These are phyloP conservation scores for Dimargaris verticillata DNA, from an alignment of 192 early-diverging fungal genomes.

Conservation along the genomic window DNA sequence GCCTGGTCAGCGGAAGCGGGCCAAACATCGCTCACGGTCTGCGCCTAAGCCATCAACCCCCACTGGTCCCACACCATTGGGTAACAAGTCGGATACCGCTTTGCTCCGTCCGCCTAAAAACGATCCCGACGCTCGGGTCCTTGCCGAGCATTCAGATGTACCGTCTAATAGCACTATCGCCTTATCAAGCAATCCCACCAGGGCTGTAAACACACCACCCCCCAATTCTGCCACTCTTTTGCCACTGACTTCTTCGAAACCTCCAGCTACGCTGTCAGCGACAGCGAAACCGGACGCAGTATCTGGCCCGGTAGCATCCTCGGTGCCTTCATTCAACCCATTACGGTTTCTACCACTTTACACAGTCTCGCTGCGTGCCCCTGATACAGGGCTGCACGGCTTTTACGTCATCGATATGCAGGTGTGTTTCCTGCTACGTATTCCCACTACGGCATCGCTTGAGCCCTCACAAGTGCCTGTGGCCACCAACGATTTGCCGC, in stretches of 20 bases:
- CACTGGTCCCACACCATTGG: too few relatives aligned
- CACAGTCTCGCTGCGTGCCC: conserved; percentile 43
- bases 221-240: background rate
- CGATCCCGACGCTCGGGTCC: too few relatives aligned
- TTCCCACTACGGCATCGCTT: conserved; percentile 21
- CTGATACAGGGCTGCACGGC: conserved; percentile 21
- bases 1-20: too few relatives aligned
- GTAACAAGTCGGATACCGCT: too few relatives aligned
- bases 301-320: background rate
- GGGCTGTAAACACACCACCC: background rate
- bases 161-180: too few relatives aligned
- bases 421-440: conserved; percentile 39
- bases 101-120: too few relatives aligned
- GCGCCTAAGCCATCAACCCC: too few relatives aligned
- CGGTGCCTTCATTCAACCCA: conserved; percentile 12
- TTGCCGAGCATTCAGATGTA: too few relatives aligned
- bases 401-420: conserved; percentile 56
- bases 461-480: background rate
- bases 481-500: background rate
- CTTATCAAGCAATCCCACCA: too few relatives aligned
- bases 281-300: background rate
- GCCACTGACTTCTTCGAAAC: background rate
- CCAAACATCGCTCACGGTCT: too few relatives aligned
- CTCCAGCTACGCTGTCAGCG: background rate
- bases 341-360: conserved; percentile 46